A percentile compares a stretch with the other conserved stretches of the same genome.
Evolutionary conservation across 1,284 basidiomycete genomes (phyloP).

Genomic region (Phellinidium pouzarii): DNA sequence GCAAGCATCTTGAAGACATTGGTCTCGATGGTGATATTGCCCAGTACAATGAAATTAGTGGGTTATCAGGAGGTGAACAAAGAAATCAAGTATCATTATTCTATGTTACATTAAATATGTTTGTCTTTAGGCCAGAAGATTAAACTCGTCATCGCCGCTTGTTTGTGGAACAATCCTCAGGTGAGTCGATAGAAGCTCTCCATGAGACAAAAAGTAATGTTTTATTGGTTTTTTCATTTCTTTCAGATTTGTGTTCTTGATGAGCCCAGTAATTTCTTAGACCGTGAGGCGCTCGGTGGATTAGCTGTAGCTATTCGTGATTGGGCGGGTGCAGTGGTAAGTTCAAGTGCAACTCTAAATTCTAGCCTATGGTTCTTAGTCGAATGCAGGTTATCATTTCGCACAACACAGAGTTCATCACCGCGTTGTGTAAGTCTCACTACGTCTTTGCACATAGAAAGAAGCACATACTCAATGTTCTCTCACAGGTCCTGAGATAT

Average conservation of each 20-base stretch:
- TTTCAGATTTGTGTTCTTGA: conserved; percentile 70
- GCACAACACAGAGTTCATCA: conserved; percentile 90
- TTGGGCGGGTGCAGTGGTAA: conserved; percentile 91
- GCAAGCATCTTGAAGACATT: conserved; percentile 90
- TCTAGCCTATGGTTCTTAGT: conserved; percentile 20
- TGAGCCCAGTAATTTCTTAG: conserved; percentile 97
- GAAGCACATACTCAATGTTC: conserved; percentile 12
- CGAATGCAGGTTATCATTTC: conserved; percentile 81
- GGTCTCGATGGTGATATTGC: conserved; percentile 96
- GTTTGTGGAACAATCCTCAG: conserved; percentile 93
- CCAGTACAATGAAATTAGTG: conserved; percentile 93
- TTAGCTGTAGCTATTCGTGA: conserved; percentile 94
- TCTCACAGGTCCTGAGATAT: conserved; percentile 66
- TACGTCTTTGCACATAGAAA: conserved; percentile 12
- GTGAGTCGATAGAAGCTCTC: conserved; percentile 32
- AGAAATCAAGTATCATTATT: conserved; percentile 21
- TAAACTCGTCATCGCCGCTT: conserved; percentile 92
- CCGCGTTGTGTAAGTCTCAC: conserved; percentile 73
- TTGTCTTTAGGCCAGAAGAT: conserved; percentile 79
- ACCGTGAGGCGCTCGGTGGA: conserved; percentile 84
- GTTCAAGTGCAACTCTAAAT: conserved; percentile 22
- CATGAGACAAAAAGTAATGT: conserved; percentile 6
- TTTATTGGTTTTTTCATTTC: no score
- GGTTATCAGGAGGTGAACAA: conserved; percentile 71
- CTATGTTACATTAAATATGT: conserved; percentile 4